Conservation (phyloP, 164 flowering plant genomes). For the Stephania japonica region DNA sequence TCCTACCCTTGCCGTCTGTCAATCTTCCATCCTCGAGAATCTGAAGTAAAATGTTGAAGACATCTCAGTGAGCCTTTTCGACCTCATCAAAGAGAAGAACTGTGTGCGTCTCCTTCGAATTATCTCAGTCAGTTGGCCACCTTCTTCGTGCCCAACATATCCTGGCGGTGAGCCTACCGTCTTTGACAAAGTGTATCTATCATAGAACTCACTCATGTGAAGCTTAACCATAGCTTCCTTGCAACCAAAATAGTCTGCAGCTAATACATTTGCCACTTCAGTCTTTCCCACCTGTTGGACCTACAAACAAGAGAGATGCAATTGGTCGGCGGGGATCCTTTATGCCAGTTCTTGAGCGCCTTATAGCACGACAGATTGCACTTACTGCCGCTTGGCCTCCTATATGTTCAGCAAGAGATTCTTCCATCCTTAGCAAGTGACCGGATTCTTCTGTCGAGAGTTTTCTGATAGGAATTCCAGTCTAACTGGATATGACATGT, state of each 20-base stretch:
- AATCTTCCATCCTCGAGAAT: constrained; percentile 27
- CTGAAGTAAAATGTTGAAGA: constrained; percentile 24
- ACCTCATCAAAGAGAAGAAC: constrained; percentile 26
- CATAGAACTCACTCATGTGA: constrained; percentile 25
- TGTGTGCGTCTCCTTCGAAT: constrained; percentile 12
- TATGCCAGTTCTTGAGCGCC: neutral
- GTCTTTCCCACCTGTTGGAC: constrained; percentile 43
- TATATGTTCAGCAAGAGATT: constrained; percentile 17
- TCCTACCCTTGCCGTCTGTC: constrained; percentile 21
- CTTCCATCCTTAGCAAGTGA: constrained; percentile 26
- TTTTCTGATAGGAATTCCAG: constrained; percentile 34
- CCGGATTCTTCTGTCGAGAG: constrained; percentile 20
- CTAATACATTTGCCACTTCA: constrained; percentile 23
- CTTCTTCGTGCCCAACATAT: no score
- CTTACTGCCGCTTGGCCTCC: constrained; percentile 36
- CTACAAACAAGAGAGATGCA: constrained; percentile 34
- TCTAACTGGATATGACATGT: constrained; percentile 23
- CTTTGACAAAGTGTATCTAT: constrained; percentile 16
- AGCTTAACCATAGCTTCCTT: constrained; percentile 23
- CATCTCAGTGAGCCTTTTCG: constrained; percentile 25
- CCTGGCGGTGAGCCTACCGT: constrained; percentile 28
- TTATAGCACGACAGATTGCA: constrained; percentile 18
- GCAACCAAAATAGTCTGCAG: constrained; percentile 21
- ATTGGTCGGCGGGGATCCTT: constrained; percentile 22
- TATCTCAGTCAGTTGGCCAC: constrained; percentile 24